These are phyloP conservation scores for Sambucus nigra DNA, from an alignment of 129 eudicot species.

Conservation along the genomic window DNA sequence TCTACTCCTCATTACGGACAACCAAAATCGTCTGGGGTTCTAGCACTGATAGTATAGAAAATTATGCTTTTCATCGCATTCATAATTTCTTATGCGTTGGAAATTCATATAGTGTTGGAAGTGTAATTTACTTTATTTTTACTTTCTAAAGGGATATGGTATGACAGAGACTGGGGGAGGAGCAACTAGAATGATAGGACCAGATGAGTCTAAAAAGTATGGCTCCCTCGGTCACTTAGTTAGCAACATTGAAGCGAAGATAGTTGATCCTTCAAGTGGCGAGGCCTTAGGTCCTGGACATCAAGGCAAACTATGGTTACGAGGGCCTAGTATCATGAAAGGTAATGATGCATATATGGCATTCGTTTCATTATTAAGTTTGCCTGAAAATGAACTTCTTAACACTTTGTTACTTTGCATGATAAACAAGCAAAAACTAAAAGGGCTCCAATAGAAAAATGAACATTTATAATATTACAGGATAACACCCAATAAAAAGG, in stretches of 20 bases:
- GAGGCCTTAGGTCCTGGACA: constrained; percentile 67
- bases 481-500: too few relatives aligned
- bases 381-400: not conserved
- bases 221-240: constrained; percentile 81
- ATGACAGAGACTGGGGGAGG: constrained; percentile 88
- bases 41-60: too few relatives aligned
- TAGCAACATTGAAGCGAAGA: constrained; percentile 60
- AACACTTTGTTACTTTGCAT: not conserved
- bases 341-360: constrained; percentile 33
- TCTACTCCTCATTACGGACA: too few relatives aligned
- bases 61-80: not conserved
- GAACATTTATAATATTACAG: too few relatives aligned
- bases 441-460: too few relatives aligned
- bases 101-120: not conserved
- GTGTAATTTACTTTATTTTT: not conserved
- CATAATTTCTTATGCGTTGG: not conserved
- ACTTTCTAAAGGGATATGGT: constrained; percentile 61
- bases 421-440: too few relatives aligned
- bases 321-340: constrained; percentile 86
- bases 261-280: constrained; percentile 76
- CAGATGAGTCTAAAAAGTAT: constrained; percentile 43
- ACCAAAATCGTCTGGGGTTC: too few relatives aligned
- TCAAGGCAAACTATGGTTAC: constrained; percentile 80
- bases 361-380: not conserved
- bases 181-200: constrained; percentile 37